Percentiles rank a stretch among this genome's conserved stretches.
Conservation (phyloP, 2,329 filamentous ascomycete genomes). For the Fonsecaea multimorphosa region DNA sequence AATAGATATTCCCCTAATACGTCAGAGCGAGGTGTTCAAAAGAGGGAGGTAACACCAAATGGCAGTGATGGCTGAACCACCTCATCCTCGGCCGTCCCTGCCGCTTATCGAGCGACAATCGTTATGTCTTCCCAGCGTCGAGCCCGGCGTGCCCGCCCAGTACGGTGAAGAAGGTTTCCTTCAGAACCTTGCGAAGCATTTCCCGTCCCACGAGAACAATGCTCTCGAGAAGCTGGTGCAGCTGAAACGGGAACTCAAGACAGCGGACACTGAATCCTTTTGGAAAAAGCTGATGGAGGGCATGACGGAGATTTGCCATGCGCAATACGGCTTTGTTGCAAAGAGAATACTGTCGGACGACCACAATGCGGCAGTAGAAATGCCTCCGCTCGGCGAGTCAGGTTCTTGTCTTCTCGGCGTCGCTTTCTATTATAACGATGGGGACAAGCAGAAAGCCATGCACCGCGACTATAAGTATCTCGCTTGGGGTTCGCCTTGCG, state of each 20-base stretch:
- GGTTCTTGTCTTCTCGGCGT: slow-evolving; percentile 69
- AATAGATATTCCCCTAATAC: not conserved
- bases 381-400: slow-evolving; percentile 65
- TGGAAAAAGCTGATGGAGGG: slow-evolving; percentile 70
- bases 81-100: not conserved
- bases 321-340: slow-evolving; percentile 72
- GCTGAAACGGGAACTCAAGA: slow-evolving; percentile 63
- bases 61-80: slow-evolving; percentile 25
- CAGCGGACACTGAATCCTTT: slow-evolving; percentile 64
- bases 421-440: slow-evolving; percentile 70
- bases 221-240: slow-evolving; percentile 65
- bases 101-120: slow-evolving; percentile 47
- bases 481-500: slow-evolving; percentile 69
- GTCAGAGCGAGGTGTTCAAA: slow-evolving; percentile 10
- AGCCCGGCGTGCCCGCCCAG: slow-evolving; percentile 53
- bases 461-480: slow-evolving; percentile 68
- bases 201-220: slow-evolving; percentile 61
- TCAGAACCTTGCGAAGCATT: slow-evolving; percentile 46
- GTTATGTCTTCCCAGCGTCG: slow-evolving; percentile 50
- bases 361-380: slow-evolving; percentile 63
- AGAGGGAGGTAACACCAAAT: not conserved
- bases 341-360: slow-evolving; percentile 68
- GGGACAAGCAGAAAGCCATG: slow-evolving; percentile 58
- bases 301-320: slow-evolving; percentile 65
- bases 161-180: slow-evolving; percentile 53